Percentiles rank a stretch among this genome's conserved stretches.
Evolutionary conservation across 2,329 filamentous ascomycete species (phyloP).

Genomic region (Periglandula ipomoeae): DNA sequence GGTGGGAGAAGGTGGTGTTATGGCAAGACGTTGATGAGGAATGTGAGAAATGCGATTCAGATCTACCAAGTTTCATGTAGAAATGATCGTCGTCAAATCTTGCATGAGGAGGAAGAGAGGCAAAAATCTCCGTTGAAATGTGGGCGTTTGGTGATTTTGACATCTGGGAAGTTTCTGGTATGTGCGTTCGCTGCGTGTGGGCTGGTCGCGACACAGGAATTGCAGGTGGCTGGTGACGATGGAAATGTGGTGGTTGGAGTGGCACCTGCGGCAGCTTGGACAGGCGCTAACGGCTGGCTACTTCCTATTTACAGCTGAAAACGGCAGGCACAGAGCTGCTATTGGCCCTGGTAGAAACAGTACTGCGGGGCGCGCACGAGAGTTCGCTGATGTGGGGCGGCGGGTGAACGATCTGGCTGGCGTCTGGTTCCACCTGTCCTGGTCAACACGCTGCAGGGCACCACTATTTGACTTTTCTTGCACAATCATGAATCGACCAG

Average conservation of each 20-base stretch:
- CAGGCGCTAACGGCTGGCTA: neutral
- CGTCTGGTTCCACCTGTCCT: neutral
- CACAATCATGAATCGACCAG: no score
- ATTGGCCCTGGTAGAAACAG: neutral
- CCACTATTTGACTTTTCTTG: no score
- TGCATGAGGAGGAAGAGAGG: neutral
- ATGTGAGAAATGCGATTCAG: neutral
- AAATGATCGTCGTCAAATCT: neutral
- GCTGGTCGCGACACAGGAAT: neutral
- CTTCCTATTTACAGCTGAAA: neutral
- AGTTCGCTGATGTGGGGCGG: neutral
- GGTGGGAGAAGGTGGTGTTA: neutral
- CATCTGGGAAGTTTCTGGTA: no score
- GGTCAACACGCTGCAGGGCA: no score
- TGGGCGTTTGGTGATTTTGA: slow-evolving; percentile 2
- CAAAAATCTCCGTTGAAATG: neutral
- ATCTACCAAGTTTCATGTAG: neutral
- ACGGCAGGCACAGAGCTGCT: neutral
- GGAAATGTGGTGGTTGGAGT: slow-evolving; percentile 7
- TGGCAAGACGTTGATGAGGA: neutral
- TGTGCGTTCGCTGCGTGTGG: no score
- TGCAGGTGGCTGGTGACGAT: slow-evolving; percentile 7
- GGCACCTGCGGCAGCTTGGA: neutral
- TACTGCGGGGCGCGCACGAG: neutral
- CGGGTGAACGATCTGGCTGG: neutral